Conservation (phyloP, 2,329 filamentous ascomycete species). For the Chaetothyriales sp. region DNA sequence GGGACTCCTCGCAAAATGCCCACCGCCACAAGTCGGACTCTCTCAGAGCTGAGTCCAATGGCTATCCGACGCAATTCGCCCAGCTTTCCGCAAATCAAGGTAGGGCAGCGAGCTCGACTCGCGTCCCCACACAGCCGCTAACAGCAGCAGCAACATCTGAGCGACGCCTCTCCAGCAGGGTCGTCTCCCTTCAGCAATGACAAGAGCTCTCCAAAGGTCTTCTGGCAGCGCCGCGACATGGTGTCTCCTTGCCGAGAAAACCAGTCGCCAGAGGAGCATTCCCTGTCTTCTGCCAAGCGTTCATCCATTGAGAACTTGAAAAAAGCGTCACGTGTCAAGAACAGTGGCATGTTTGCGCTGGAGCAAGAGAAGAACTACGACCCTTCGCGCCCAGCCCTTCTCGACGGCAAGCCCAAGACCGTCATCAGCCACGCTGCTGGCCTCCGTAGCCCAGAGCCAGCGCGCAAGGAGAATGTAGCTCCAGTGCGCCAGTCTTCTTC, state of each 20-base stretch:
- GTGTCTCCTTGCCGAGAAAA: constrained; percentile 64
- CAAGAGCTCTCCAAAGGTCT: constrained; percentile 60
- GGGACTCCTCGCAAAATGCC: constrained; percentile 50
- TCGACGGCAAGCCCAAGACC: constrained; percentile 49
- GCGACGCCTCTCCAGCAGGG: constrained; percentile 61
- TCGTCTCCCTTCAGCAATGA: constrained; percentile 53
- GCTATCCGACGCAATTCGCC: constrained; percentile 84
- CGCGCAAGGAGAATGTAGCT: constrained; percentile 37
- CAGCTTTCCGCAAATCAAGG: constrained; percentile 71
- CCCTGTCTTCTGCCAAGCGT: constrained; percentile 60
- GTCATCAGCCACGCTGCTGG: constrained; percentile 6
- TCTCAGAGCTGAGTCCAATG: constrained; percentile 78
- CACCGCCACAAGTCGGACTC: constrained; percentile 50
- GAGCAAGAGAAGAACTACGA: constrained; percentile 91
- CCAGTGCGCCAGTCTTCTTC: constrained; percentile 1
- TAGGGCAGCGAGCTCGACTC: constrained; percentile 27
- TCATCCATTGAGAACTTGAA: constrained; percentile 93
- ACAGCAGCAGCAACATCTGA: constrained; percentile 1
- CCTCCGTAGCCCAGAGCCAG: constrained; percentile 21
- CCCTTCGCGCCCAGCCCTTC: constrained; percentile 58
- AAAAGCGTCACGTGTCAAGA: constrained; percentile 88
- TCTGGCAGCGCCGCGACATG: constrained; percentile 70
- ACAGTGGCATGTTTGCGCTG: constrained; percentile 90
- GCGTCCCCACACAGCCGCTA: constrained; percentile 2
- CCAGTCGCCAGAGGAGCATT: constrained; percentile 42